Evolutionary conservation across 129 eudicot species (phyloP), one percentile per base, ranked within the genome.

Genomic region (Deinandra increscens): DNA sequence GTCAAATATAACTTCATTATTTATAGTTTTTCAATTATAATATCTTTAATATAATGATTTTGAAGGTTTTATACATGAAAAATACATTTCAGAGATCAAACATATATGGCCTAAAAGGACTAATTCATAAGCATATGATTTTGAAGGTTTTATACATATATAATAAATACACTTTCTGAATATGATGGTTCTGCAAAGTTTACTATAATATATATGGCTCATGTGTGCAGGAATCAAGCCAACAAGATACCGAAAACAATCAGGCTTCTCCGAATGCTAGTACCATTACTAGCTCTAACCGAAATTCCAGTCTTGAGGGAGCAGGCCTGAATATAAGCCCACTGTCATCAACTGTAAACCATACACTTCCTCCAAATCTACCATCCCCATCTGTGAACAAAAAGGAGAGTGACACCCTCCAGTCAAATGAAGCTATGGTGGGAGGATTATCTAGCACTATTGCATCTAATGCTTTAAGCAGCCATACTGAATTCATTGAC

Each of bases 211-310:
- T 59, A 4, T 76, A 53, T 38, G 56, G n/a, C 19, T 33, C 37
- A 33, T 71, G 78, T n/a, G n/a, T n/a, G n/a, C 88, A 93, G 98
- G 98, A 93, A 78, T 86, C 96, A 14, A 88, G 86, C 82, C 89
- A 84, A 18, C 87, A 85, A 38, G 94, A 82, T 56, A 60, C 82
- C 7, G 83, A 71, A 45, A 86, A 77, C 68, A 85, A 85, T 72
- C 68, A 77, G 86, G 76, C 68, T 80, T 84, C 97, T 68, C 86
- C 83, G 39, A 85, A 84, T 56, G 64, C 84, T 31, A 78, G 66
- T 39, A 80, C 82, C 38, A 77, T 84, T 64, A 82, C 78, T 60
- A 82, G 83, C 6, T 73, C 66, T 56, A 80, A 75, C 20, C 73
- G 73, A 34, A 83, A 42, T 58, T 56, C 55, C 68, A 58, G 78